Base-by-base conservation (phyloP, 176 grass and related monocot genomes). In the Rhynchospora tenuis region DNA sequence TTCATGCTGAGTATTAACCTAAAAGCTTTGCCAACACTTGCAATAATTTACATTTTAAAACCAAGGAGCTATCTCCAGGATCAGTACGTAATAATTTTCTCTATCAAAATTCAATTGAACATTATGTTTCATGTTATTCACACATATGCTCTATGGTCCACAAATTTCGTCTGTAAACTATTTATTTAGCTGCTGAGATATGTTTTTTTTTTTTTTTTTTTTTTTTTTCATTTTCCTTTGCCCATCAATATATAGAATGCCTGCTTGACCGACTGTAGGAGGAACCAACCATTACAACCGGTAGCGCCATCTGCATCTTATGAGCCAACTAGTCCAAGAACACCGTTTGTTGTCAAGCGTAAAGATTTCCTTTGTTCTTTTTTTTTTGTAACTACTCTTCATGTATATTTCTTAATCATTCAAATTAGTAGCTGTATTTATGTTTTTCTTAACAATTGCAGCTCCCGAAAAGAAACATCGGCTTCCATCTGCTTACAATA, bases 391-490 rank as follows among this genome's bases (percentile, higher is more conserved):
- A 38, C 33, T 2, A 16, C 11, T 78, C 26, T 3, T 26, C 48
- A 71, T 42, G 15, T 61, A 71, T 42, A 15, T 61, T 81, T 29
- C 54, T 78, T 16, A 68, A 17, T 2, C 23, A 55, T 27, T 31
- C 57, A 19, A 70, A 11, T 27, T 84, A 14, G 48, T 55, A 59
- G 46, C 20, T 61, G 45, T 59, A 13, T 73, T 48, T 24, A 46
- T 29, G 7, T 87, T 82, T 83, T 51, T 65, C 17, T 22, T 80
- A 29, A 72, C 51, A 8, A 71, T 88, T 90, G 44, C 70, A 97
- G 94, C 94, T 85, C 94, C 94, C 29, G 94, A 93, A 80, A 97
- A 97, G 89, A 97, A 97, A 79, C 94, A 93, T 58, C 87, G 94
- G 43, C 89, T 93, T 66, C 91, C 94, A 62, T 97, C 94, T 52